Evolutionary conservation across 768 basidiomycete genomes (phyloP), one percentile per base, ranked within the genome.

Genomic region (Coprinellus micaceus): DNA sequence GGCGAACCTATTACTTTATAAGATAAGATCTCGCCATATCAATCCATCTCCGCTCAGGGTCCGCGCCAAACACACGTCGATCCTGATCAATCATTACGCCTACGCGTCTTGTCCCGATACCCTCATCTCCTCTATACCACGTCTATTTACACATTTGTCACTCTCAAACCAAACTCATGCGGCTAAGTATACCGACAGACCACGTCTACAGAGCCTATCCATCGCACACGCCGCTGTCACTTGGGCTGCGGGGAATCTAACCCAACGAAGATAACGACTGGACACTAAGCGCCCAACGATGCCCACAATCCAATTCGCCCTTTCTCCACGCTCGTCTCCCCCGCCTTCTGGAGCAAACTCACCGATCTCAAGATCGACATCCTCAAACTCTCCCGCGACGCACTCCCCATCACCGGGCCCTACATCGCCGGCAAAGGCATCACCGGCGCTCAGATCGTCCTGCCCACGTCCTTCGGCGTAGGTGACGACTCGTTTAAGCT

Each of bases 271-370:
- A 85, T 99, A 63, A 69, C 2, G 95, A 80, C 2, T 80, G 83
- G 3, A 92, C 95, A 63, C 69, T 86, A 0, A 73, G 83, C 21
- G 91, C 2, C 74, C 85, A 55, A 78, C 63, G 63, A 82, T 82
- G 80, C 75, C 78, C 29, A 79, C 89, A 64, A 80, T 98, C 24
- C 94, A 97, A 70, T 98, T 99, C 67, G 78, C 87, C 41, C 95
- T 0, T 86, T 98, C 63, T 78, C 87, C 4, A 94, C 94, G 9
- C 78, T 90, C 43, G 89, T 97, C 2, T 86, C 93, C 59, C 95
- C 97, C 0, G 79, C 85, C 2, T 94, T 98, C 70, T 99, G 95
- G 94, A 90, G 96, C 61, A 83, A 86, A 51, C 86, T 99, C 40
- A 90, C 91, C 1, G 74, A 80, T 26, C 72, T 94, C 72, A 99